phyloP scores from a whole-genome alignment of 164 flowering plant genomes.

The Euptelea pleiosperma region DNA sequence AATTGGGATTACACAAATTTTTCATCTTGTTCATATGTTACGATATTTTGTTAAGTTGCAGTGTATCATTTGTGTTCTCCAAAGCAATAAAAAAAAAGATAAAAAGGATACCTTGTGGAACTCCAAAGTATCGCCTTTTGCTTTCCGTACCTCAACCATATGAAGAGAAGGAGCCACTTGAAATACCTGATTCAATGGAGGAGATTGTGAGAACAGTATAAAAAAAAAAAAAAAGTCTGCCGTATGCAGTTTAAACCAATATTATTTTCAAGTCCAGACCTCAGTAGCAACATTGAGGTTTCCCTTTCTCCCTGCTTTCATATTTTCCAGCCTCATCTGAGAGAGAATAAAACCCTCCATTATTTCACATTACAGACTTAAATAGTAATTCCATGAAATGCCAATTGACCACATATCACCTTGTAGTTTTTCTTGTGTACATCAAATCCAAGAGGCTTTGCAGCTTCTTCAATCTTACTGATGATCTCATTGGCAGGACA shows the following conservation, averaged over 20 bases:
- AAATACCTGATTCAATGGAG: conserved; percentile 54
- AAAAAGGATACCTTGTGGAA: conserved; percentile 90
- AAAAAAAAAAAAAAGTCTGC: not conserved
- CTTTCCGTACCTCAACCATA: conserved; percentile 97
- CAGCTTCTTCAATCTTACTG: conserved; percentile 89
- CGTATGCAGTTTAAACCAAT: not conserved
- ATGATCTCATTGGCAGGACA: conserved; percentile 83
- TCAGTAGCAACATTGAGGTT: conserved; percentile 90
- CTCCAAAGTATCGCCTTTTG: conserved; percentile 98
- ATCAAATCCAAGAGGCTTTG: conserved; percentile 95
- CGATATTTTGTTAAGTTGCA: too few relatives aligned
- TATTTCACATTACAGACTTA: conserved; percentile 3
- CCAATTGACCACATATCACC: conserved; percentile 37
- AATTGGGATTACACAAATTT: too few relatives aligned
- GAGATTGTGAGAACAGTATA: not conserved
- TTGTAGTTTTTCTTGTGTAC: conserved; percentile 95
- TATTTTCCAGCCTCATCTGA: conserved; percentile 92
- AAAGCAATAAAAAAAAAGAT: not conserved
- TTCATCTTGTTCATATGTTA: too few relatives aligned
- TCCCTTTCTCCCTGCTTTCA: conserved; percentile 95
- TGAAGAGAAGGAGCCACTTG: conserved; percentile 99
- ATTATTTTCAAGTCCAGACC: conserved; percentile 38
- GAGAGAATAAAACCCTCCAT: conserved; percentile 1
- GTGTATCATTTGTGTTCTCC: not conserved
- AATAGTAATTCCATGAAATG: not conserved